Conservation (phyloP, 371 early-diverging fungal species). For the Mortierella sp. region DNA sequence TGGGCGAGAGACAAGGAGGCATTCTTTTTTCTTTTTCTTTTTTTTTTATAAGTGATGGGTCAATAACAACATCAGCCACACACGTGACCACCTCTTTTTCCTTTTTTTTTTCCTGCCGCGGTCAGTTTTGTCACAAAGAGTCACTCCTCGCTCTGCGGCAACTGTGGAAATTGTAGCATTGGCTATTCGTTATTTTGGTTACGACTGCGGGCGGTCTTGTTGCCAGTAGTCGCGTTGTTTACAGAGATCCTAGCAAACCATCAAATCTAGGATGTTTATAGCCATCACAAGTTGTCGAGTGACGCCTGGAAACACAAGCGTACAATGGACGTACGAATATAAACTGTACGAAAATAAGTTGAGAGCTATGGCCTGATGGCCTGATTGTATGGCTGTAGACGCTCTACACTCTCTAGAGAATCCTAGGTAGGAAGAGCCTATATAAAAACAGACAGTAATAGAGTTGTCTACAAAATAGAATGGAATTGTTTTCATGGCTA, state of each 20-base stretch:
- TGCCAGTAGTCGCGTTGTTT: too few species aligned
- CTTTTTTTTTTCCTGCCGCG: neutral
- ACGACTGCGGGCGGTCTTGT: too few species aligned
- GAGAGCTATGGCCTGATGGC: neutral
- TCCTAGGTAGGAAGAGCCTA: neutral
- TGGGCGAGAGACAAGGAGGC: neutral
- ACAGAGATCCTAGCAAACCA: too few species aligned
- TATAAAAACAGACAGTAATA: neutral
- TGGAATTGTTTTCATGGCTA: too few species aligned
- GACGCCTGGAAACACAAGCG: too few species aligned
- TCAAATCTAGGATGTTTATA: too few species aligned
- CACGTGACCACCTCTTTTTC: neutral
- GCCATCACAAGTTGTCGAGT: too few species aligned
- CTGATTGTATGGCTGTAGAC: neutral
- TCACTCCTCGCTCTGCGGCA: neutral
- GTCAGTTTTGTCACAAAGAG: neutral
- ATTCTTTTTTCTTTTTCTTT: constrained; percentile 5
- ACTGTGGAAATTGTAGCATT: too few species aligned
- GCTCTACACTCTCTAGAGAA: neutral
- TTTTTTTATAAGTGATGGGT: constrained; percentile 2
- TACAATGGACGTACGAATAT: neutral
- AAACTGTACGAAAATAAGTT: neutral
- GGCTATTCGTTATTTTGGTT: too few species aligned
- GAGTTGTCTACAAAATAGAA: too few species aligned
- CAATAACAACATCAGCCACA: constrained; percentile 17